Conservation (phyloP, 805 yeast species). For the Vanderwaltozyma verrucispora region DNA sequence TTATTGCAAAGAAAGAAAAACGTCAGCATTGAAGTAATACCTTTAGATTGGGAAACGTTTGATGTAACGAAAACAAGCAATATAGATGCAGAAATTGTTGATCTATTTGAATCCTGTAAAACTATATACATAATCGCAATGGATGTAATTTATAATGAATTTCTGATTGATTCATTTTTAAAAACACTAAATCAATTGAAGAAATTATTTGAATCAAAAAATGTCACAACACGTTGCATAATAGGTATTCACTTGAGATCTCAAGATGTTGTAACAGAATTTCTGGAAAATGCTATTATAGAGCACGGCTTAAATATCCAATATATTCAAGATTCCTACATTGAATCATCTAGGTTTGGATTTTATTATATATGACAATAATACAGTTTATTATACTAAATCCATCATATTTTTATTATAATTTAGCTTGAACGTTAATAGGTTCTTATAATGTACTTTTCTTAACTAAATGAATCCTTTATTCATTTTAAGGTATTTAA, state of each 20-base stretch:
- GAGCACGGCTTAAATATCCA: constrained; percentile 13
- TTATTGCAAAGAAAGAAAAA: neutral
- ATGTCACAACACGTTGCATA: constrained; percentile 8
- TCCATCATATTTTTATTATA: too few relatives aligned
- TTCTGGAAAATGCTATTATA: constrained; percentile 19
- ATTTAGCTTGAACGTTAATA: too few relatives aligned
- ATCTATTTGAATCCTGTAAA: neutral
- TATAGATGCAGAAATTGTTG: constrained; percentile 3
- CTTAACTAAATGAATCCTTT: too few relatives aligned
- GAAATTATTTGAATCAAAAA: constrained; percentile 3
- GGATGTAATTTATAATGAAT: constrained; percentile 30
- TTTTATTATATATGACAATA: constrained; percentile 15
- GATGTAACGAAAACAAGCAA: constrained; percentile 2
- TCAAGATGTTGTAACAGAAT: constrained; percentile 20
- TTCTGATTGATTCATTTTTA: constrained; percentile 24
- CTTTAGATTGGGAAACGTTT: constrained; percentile 27
- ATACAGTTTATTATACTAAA: too few relatives aligned
- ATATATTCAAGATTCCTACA: constrained; percentile 9
- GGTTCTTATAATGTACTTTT: too few relatives aligned
- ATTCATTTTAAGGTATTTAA: too few relatives aligned
- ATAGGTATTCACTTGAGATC: constrained; percentile 27
- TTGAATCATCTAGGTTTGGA: constrained; percentile 16
- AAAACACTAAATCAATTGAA: constrained; percentile 14
- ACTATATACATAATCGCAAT: constrained; percentile 22
- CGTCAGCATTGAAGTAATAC: constrained; percentile 15